A percentile compares a stretch with the other conserved stretches of the same genome.
These are phyloP conservation scores for Achaetomiella virescens DNA, from an alignment of 495 filamentous ascomycete species.

Conservation along the genomic window DNA sequence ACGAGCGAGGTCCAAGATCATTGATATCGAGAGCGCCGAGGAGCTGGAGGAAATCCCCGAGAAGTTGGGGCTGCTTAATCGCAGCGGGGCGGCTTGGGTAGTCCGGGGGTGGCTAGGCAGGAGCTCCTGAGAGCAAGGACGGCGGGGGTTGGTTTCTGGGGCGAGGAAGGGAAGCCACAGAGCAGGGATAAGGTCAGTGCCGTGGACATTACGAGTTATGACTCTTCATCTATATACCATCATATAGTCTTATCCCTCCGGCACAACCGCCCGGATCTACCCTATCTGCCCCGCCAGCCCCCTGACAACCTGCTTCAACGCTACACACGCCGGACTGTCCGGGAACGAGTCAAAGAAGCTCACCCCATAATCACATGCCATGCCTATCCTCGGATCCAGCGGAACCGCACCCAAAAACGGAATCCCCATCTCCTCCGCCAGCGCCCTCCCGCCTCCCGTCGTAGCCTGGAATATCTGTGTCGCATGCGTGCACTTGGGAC, in stretches of 20 bases:
- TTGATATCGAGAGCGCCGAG: conserved; percentile 71
- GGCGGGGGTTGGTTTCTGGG: neutral
- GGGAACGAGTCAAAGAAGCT: conserved; percentile 92
- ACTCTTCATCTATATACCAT: conserved; percentile 3
- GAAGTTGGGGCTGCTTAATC: conserved; percentile 51
- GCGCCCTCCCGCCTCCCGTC: conserved; percentile 73
- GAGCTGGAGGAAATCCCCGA: conserved; percentile 69
- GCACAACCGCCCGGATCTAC: conserved; percentile 32
- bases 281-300: conserved; percentile 61
- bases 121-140: neutral
- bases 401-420: conserved; percentile 89
- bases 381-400: conserved; percentile 86
- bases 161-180: neutral
- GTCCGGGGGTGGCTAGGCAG: too few species aligned
- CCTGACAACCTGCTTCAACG: conserved; percentile 69
- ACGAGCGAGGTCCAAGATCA: conserved; percentile 76
- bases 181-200: neutral
- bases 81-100: too few species aligned
- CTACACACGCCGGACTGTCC: conserved; percentile 79
- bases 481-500: conserved; percentile 74
- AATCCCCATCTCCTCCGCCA: conserved; percentile 80
- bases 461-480: conserved; percentile 86
- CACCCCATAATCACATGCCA: conserved; percentile 95
- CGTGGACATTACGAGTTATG: conserved; percentile 6
- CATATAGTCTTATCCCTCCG: conserved; percentile 21